Percentiles rank a stretch among this genome's conserved stretches.
phyloP scores from a whole-genome alignment of 805 yeast species.

The Nakazawaea populi region DNA sequence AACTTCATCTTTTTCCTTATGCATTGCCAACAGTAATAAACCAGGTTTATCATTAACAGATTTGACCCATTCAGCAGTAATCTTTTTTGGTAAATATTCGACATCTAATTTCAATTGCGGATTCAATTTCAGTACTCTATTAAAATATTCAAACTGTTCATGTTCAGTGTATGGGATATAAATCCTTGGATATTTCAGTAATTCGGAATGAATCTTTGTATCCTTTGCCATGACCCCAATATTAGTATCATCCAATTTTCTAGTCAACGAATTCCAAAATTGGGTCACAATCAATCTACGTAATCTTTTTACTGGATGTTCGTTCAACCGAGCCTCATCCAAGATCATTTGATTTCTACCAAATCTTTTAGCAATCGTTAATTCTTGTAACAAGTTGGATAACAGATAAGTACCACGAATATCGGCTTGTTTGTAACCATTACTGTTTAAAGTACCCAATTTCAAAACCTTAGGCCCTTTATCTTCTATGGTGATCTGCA shows the following conservation, averaged over 20 bases:
- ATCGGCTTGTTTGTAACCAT: constrained; percentile 68
- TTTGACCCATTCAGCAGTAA: constrained; percentile 72
- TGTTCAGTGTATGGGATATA: constrained; percentile 66
- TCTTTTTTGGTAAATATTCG: constrained; percentile 65
- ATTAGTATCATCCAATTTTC: constrained; percentile 57
- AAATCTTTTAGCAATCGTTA: constrained; percentile 76
- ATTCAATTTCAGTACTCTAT: constrained; percentile 41
- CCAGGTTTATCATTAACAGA: constrained; percentile 84
- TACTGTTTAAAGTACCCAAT: constrained; percentile 78
- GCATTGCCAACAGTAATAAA: constrained; percentile 72
- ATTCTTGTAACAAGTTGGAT: constrained; percentile 79
- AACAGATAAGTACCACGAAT: constrained; percentile 87
- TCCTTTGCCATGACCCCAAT: constrained; percentile 71
- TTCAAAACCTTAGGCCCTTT: constrained; percentile 77
- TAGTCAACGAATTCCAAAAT: constrained; percentile 77
- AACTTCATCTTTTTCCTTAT: constrained; percentile 26
- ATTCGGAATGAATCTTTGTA: constrained; percentile 63
- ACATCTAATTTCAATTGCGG: constrained; percentile 65
- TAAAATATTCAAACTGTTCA: constrained; percentile 71
- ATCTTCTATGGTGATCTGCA: constrained; percentile 82
- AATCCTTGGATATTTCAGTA: constrained; percentile 62
- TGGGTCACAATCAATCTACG: constrained; percentile 65
- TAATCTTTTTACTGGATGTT: constrained; percentile 80
- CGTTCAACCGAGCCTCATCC: constrained; percentile 79
- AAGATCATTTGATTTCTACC: constrained; percentile 74